Conservation (phyloP, 2,329 filamentous ascomycete species). For the Drechslera avenae region DNA sequence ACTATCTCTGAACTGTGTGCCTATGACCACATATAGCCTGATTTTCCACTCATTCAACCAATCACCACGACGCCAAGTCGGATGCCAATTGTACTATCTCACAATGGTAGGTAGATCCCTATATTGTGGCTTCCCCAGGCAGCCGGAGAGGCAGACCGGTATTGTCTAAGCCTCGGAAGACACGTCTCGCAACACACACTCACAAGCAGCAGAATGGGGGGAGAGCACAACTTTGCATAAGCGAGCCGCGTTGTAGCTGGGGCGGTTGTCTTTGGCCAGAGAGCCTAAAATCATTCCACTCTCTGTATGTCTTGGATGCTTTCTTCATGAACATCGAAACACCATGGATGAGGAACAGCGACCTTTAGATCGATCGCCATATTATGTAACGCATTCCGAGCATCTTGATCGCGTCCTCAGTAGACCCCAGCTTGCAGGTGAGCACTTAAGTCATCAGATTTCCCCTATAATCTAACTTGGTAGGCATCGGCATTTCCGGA, state of each 20-base stretch:
- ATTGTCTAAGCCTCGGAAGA: conserved; percentile 1
- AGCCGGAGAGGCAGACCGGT: neutral
- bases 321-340: neutral
- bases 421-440: conserved; percentile 30
- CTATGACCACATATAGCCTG: neutral
- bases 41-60: neutral
- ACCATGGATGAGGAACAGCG: conserved; percentile 14
- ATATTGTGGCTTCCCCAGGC: neutral
- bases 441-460: neutral
- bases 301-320: neutral
- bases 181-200: too few relatives aligned
- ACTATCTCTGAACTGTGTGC: neutral
- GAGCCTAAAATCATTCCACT: too few relatives aligned
- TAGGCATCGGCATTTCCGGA: conserved; percentile 33
- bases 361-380: conserved; percentile 27
- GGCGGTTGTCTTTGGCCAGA: neutral
- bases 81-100: neutral
- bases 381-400: conserved; percentile 23
- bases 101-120: neutral
- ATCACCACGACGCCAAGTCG: conserved; percentile 7
- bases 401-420: conserved; percentile 27
- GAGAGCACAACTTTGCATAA: neutral
- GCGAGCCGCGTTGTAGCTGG: neutral
- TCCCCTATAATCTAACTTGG: neutral
- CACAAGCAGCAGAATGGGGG: neutral